phyloP scores from a whole-genome alignment of 495 filamentous ascomycete species.

The Penicillium parvum region DNA sequence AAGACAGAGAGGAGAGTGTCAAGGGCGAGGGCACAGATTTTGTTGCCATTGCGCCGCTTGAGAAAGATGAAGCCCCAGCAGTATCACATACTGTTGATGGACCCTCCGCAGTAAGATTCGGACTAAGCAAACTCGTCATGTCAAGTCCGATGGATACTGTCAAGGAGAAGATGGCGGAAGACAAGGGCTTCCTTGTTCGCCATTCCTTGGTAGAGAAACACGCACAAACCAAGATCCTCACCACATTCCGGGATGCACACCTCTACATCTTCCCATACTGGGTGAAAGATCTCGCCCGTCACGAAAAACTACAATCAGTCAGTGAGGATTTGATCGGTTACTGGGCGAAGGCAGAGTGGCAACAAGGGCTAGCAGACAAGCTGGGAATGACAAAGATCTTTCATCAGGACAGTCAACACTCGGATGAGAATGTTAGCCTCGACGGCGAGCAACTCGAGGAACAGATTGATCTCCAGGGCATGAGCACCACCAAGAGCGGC shows the following conservation, averaged over 20 bases:
- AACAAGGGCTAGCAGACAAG: slow-evolving; percentile 72
- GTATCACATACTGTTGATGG: slow-evolving; percentile 49
- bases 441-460: slow-evolving; percentile 49
- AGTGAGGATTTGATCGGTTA: slow-evolving; percentile 90
- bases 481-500: slow-evolving; percentile 52
- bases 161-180: slow-evolving; percentile 69
- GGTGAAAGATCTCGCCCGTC: slow-evolving; percentile 77
- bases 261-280: slow-evolving; percentile 91
- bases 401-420: slow-evolving; percentile 26
- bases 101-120: slow-evolving; percentile 55
- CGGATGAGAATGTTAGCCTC: slow-evolving; percentile 33
- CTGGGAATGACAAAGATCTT: slow-evolving; percentile 67
- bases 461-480: slow-evolving; percentile 57
- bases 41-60: slow-evolving; percentile 64
- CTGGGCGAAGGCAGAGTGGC: slow-evolving; percentile 95
- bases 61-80: slow-evolving; percentile 40
- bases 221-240: slow-evolving; percentile 69
- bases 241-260: slow-evolving; percentile 79
- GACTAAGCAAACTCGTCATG: slow-evolving; percentile 65
- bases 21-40: slow-evolving; percentile 94
- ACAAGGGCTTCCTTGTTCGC: slow-evolving; percentile 66
- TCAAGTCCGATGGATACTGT: slow-evolving; percentile 78
- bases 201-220: slow-evolving; percentile 67
- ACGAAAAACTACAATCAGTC: slow-evolving; percentile 78
- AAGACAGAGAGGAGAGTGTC: slow-evolving; percentile 59